Evolutionary conservation across 805 yeast genomes (phyloP).

Genomic region (Wickerhamomyces silvicola): DNA sequence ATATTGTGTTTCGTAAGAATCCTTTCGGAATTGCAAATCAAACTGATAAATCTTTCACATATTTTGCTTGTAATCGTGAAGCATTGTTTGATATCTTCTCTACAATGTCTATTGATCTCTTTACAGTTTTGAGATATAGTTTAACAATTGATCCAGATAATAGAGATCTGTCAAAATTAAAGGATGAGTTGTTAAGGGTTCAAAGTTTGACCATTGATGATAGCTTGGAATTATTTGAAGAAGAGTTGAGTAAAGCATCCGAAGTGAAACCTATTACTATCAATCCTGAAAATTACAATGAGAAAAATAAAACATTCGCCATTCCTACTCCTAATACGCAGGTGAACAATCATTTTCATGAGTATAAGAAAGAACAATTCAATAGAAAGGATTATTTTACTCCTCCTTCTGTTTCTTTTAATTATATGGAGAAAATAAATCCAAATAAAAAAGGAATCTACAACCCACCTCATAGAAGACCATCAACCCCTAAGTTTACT

Average conservation of each 20-base stretch:
- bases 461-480: conserved; percentile 22
- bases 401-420: conserved; percentile 66
- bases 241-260: conserved; percentile 22
- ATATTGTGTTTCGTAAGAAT: conserved; percentile 80
- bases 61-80: conserved; percentile 83
- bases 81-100: conserved; percentile 89
- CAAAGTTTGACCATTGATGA: conserved; percentile 80
- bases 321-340: conserved; percentile 53
- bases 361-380: conserved; percentile 31
- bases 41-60: conserved; percentile 74
- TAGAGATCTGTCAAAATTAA: conserved; percentile 60
- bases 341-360: conserved; percentile 32
- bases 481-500: conserved; percentile 18
- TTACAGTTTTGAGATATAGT: conserved; percentile 71
- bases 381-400: conserved; percentile 72
- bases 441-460: conserved; percentile 22
- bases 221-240: conserved; percentile 44
- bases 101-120: conserved; percentile 78
- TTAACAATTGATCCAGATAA: conserved; percentile 83
- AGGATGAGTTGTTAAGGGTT: conserved; percentile 50
- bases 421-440: conserved; percentile 62
- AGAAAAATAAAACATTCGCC: conserved; percentile 49
- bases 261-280: conserved; percentile 19
- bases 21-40: conserved; percentile 81
- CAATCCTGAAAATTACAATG: conserved; percentile 7